These are phyloP conservation scores for Anacardium occidentale DNA, from an alignment of 345 rosid species.

Conservation along the genomic window DNA sequence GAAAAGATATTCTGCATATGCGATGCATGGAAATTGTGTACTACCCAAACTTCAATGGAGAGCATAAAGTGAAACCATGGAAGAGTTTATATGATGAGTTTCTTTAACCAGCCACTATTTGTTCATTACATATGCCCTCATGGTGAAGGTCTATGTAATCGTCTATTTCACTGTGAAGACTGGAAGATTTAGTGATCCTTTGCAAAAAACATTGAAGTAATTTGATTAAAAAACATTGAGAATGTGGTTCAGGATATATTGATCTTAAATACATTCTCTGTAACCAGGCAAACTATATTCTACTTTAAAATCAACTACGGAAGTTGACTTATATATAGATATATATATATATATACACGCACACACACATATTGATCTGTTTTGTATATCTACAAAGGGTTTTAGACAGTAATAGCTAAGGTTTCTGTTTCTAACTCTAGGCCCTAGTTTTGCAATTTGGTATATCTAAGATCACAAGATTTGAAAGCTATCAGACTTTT, in stretches of 20 bases:
- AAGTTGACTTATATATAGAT: neutral
- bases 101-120: neutral
- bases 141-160: neutral
- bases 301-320: neutral
- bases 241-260: neutral
- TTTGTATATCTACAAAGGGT: neutral
- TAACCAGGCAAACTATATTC: neutral
- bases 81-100: neutral
- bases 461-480: neutral
- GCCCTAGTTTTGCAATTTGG: neutral
- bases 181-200: neutral
- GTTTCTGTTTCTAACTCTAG: neutral
- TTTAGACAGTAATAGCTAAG: neutral
- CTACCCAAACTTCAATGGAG: neutral
- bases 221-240: neutral
- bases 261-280: neutral
- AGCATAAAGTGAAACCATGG: neutral
- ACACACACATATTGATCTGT: neutral
- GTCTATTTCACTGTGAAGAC: neutral
- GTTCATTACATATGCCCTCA: neutral
- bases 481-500: neutral
- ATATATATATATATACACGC: too few species aligned
- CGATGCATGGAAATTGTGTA: neutral
- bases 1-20: neutral
- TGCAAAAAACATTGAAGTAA: neutral